Percentiles rank a stretch among this genome's conserved stretches.
phyloP scores from a whole-genome alignment of 2,329 filamentous ascomycete genomes.

The Didymellaceae sp. region DNA sequence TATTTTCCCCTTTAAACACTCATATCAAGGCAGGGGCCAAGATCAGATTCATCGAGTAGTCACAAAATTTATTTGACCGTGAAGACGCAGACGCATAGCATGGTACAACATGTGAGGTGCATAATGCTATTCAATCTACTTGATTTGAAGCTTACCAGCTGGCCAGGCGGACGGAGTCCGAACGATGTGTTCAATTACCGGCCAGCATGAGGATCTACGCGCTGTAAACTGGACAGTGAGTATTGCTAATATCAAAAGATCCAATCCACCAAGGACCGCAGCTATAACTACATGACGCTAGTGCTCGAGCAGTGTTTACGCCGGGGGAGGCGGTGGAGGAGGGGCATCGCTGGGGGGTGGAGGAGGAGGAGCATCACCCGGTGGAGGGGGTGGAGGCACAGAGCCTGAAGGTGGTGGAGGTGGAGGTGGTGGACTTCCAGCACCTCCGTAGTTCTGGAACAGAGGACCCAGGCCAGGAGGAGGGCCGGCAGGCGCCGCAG shows the following conservation, averaged over 20 bases:
- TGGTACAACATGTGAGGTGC: too few relatives aligned
- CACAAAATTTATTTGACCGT: neutral
- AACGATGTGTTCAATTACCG: neutral
- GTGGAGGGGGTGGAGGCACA: conserved; percentile 68
- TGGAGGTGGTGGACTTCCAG: conserved; percentile 64
- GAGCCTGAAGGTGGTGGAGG: conserved; percentile 65
- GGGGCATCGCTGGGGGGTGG: conserved; percentile 66
- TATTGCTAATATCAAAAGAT: conserved; percentile 1
- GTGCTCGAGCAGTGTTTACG: conserved; percentile 19
- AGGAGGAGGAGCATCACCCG: conserved; percentile 58
- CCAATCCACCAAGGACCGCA: neutral
- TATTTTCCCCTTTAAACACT: too few relatives aligned
- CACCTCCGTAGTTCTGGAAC: conserved; percentile 69
- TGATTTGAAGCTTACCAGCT: conserved; percentile 16
- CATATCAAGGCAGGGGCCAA: neutral
- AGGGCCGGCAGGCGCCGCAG: conserved; percentile 53
- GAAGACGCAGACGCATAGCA: too few relatives aligned
- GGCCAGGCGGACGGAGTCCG: neutral
- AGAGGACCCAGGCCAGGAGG: conserved; percentile 66
- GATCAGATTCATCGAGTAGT: too few relatives aligned
- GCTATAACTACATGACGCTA: conserved; percentile 6
- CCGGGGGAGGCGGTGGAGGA: conserved; percentile 57
- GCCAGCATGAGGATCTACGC: neutral
- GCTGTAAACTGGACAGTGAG: neutral
- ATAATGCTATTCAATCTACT: too few relatives aligned